Conservation (phyloP, 257 asterid genomes). For the Paulownia fortunei region DNA sequence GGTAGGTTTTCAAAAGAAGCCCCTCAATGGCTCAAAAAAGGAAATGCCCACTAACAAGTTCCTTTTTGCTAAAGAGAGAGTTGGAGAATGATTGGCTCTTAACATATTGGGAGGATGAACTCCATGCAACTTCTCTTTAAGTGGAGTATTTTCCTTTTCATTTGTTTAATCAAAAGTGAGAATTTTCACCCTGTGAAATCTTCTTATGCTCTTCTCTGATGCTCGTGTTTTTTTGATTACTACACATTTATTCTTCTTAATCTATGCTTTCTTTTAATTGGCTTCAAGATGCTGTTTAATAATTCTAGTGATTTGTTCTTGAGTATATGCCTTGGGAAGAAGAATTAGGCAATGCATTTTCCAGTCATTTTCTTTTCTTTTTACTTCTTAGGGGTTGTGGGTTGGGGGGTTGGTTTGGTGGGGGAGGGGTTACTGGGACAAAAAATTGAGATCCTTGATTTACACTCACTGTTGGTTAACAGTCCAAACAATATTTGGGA, state of each 20-base stretch:
- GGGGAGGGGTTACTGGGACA: neutral
- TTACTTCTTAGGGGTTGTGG: neutral
- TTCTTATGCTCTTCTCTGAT: slow-evolving; percentile 14
- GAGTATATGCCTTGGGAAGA: slow-evolving; percentile 29
- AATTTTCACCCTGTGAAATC: slow-evolving; percentile 5
- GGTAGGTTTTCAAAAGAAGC: slow-evolving; percentile 32
- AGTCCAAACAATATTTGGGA: neutral
- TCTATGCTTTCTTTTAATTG: slow-evolving; percentile 28
- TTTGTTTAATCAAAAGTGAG: slow-evolving; percentile 32
- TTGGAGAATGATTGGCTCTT: slow-evolving; percentile 51
- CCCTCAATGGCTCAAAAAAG: slow-evolving; percentile 49
- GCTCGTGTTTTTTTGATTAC: slow-evolving; percentile 30
- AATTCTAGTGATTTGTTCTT: slow-evolving; percentile 22
- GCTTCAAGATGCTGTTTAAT: slow-evolving; percentile 28
- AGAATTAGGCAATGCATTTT: slow-evolving; percentile 28
- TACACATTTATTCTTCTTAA: slow-evolving; percentile 38
- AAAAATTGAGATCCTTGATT: too few species aligned
- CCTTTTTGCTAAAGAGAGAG: slow-evolving; percentile 46
- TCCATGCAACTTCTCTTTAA: slow-evolving; percentile 43
- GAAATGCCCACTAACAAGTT: slow-evolving; percentile 80
- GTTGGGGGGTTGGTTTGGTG: neutral
- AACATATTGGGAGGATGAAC: slow-evolving; percentile 57
- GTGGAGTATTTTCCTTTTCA: slow-evolving; percentile 31
- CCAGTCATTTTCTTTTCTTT: neutral
- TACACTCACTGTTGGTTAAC: neutral